phyloP scores from a whole-genome alignment of 352 stramenopile species.

The Phytophthora cactorum region DNA sequence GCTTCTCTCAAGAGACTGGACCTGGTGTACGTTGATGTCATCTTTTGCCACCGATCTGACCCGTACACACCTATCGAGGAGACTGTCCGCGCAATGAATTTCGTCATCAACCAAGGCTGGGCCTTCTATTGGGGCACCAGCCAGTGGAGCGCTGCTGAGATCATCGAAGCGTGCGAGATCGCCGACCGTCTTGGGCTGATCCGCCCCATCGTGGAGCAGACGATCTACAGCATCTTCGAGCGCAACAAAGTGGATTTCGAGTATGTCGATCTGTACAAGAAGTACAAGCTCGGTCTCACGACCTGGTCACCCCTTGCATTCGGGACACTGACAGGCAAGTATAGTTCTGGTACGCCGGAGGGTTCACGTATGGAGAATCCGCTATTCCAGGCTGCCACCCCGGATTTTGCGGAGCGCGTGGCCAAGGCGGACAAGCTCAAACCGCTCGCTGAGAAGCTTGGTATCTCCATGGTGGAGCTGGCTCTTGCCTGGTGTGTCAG shows the following conservation, averaged over 20 bases:
- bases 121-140: neutral
- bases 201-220: neutral
- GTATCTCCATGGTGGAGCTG: neutral
- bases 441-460: neutral
- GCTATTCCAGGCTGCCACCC: neutral
- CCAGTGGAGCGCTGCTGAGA: neutral
- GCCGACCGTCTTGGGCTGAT: neutral
- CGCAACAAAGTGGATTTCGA: neutral
- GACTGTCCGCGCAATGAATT: neutral
- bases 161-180: neutral
- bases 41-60: neutral
- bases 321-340: neutral
- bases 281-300: neutral
- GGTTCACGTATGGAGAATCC: neutral
- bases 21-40: neutral
- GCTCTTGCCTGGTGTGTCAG: neutral
- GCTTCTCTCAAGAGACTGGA: neutral
- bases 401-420: neutral
- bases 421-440: neutral
- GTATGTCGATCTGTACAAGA: neutral
- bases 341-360: neutral
- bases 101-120: neutral
- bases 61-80: neutral
- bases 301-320: neutral
- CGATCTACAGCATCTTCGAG: neutral